A percentile compares a stretch with the other conserved stretches of the same genome.
Conservation (phyloP, 345 rosid genomes). For the Rhodamnia rubescens region DNA sequence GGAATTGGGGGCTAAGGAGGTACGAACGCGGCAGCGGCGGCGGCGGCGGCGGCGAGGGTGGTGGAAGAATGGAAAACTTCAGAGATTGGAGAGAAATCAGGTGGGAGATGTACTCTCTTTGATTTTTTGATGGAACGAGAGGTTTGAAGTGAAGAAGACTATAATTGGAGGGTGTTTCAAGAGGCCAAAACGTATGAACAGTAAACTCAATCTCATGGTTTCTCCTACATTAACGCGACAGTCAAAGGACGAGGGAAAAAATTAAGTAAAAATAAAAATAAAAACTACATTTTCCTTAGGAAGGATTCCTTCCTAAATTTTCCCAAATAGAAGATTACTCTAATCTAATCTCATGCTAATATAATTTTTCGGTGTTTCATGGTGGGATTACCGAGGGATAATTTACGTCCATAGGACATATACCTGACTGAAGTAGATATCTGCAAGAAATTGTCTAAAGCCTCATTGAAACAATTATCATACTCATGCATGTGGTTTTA, state of each 20-base stretch:
- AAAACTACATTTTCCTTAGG: background rate
- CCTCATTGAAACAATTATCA: background rate
- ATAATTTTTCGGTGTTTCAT: background rate
- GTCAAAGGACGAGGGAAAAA: background rate
- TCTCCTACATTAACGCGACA: background rate
- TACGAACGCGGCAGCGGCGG: background rate
- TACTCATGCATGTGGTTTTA: background rate
- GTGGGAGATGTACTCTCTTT: background rate
- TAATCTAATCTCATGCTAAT: background rate
- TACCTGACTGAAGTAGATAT: background rate
- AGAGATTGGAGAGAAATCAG: background rate
- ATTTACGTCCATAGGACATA: background rate
- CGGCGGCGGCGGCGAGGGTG: background rate
- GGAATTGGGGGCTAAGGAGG: background rate
- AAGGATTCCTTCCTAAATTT: background rate
- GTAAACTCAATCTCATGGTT: background rate
- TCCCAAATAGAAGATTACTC: background rate
- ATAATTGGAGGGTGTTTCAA: background rate
- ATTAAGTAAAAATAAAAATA: background rate
- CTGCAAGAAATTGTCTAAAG: background rate
- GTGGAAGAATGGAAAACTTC: background rate
- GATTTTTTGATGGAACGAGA: background rate
- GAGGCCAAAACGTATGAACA: background rate
- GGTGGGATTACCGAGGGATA: background rate
- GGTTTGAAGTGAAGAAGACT: background rate